Evolutionary conservation across 73 alveolate species (phyloP).

Genomic region (Uronychia binucleata): DNA sequence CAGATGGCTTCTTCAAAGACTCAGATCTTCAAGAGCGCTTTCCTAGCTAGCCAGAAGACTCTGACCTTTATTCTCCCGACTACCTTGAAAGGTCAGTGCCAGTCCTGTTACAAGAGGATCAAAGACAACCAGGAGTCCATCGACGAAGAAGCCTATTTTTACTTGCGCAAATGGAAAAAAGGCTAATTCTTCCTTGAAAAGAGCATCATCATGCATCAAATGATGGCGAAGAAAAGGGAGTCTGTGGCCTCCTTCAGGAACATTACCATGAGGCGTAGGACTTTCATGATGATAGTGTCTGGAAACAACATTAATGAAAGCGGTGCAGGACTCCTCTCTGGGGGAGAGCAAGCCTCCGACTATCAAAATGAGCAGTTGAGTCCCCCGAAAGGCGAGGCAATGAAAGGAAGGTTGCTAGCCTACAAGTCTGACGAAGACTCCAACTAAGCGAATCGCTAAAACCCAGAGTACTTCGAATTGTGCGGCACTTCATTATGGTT

Average conservation of each 20-base stretch:
- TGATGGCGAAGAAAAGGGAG: not conserved
- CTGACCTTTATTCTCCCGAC: not conserved
- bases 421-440: too few species aligned
- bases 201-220: not conserved
- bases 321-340: not conserved
- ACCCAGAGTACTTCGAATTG: not conserved
- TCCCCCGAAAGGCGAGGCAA: too few species aligned
- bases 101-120: not conserved
- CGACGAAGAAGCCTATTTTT: not conserved
- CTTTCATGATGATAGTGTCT: not conserved
- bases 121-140: not conserved
- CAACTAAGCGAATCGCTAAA: too few species aligned
- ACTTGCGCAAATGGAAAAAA: not conserved
- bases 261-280: not conserved
- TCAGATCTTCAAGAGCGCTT: not conserved
- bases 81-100: not conserved
- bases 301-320: not conserved
- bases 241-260: too few species aligned
- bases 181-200: not conserved
- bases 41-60: not conserved
- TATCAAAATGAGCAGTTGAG: too few species aligned
- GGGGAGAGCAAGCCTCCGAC: not conserved
- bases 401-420: too few species aligned
- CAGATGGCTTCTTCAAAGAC: not conserved
- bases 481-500: conserved; percentile 57